Percentiles rank a stretch among this genome's conserved stretches.
Evolutionary conservation across 305 asterid species (phyloP).

Genomic region (Fraxinus albicans): DNA sequence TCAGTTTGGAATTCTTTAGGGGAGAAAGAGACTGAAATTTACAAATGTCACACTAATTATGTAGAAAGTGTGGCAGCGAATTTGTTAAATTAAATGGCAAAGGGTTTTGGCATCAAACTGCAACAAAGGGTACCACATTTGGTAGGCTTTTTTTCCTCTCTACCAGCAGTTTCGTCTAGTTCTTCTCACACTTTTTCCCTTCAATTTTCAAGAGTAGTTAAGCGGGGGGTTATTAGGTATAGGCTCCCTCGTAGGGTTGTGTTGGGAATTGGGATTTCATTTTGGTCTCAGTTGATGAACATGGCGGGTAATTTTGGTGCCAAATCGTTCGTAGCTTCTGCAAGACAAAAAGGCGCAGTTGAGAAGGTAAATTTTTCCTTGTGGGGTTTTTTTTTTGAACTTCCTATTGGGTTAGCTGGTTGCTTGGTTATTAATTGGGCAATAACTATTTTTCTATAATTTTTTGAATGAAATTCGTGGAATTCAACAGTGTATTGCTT

Average conservation of each 20-base stretch:
- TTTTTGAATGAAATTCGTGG: background rate
- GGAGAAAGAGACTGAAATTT: background rate
- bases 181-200: constrained; percentile 7
- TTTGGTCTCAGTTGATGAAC: constrained; percentile 56
- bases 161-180: constrained; percentile 29
- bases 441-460: background rate
- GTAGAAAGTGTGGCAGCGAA: background rate
- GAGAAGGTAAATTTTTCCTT: constrained; percentile 50
- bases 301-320: constrained; percentile 49
- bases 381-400: background rate
- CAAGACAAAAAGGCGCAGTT: constrained; percentile 56
- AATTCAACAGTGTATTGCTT: background rate
- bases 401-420: background rate
- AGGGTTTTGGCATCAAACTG: constrained; percentile 38
- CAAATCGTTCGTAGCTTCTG: constrained; percentile 80
- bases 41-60: background rate
- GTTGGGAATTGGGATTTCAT: constrained; percentile 59
- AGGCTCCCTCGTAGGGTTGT: constrained; percentile 56
- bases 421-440: background rate
- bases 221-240: constrained; percentile 22
- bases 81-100: constrained; percentile 37
- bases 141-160: constrained; percentile 30
- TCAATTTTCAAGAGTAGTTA: constrained; percentile 25
- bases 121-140: constrained; percentile 32
- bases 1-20: background rate